Conservation (phyloP, 495 filamentous ascomycete species). For the Immersiella caudata region DNA sequence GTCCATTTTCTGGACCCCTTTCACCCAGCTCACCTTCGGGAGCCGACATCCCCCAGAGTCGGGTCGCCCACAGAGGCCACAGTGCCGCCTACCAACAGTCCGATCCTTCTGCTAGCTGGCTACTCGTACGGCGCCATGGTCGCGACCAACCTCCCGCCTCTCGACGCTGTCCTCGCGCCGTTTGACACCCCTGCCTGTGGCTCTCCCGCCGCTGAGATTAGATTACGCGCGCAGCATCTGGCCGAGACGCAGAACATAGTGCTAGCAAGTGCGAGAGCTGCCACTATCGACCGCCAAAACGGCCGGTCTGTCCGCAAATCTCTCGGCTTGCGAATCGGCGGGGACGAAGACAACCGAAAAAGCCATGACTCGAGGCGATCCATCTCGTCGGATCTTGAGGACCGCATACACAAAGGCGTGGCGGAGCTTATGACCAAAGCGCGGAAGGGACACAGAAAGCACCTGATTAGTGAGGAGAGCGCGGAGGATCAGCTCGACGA, state of each 20-base stretch:
- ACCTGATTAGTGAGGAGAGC: conserved; percentile 9
- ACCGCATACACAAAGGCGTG: conserved; percentile 45
- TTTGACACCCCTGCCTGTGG: conserved; percentile 57
- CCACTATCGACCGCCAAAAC: conserved; percentile 26
- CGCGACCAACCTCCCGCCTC: conserved; percentile 67
- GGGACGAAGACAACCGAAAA: conserved; percentile 40
- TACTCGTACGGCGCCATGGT: conserved; percentile 94
- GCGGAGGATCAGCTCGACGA: background rate
- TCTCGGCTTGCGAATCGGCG: conserved; percentile 43
- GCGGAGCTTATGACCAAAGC: conserved; percentile 43
- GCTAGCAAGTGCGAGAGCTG: conserved; percentile 31
- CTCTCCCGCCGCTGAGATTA: conserved; percentile 64
- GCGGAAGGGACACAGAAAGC: conserved; percentile 33
- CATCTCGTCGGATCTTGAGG: conserved; percentile 38
- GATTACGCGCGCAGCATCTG: conserved; percentile 65
- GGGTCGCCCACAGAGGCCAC: conserved; percentile 5
- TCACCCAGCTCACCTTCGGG: conserved; percentile 1
- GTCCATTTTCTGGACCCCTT: conserved; percentile 52
- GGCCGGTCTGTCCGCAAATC: conserved; percentile 35
- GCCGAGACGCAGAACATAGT: conserved; percentile 56
- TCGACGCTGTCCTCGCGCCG: conserved; percentile 58
- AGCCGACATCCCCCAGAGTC: background rate
- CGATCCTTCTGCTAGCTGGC: conserved; percentile 66
- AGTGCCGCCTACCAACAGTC: conserved; percentile 1
- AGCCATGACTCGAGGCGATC: conserved; percentile 35